Percentiles rank a stretch among this genome's conserved stretches.
These are phyloP conservation scores for Botrytis tulipae DNA, from an alignment of 2,329 filamentous ascomycete genomes.

Conservation along the genomic window DNA sequence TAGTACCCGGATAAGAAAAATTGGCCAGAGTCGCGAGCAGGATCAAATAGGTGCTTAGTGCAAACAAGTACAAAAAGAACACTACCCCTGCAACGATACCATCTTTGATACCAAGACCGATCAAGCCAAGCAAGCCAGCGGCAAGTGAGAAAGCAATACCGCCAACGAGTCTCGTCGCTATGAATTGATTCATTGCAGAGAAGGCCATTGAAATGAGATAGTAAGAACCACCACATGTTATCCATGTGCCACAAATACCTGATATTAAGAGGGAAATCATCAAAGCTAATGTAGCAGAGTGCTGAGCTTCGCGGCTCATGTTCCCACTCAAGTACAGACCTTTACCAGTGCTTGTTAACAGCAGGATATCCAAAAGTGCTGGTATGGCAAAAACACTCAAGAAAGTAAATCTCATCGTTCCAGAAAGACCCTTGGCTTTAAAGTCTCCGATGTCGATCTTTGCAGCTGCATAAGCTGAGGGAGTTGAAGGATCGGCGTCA, in stretches of 20 bases:
- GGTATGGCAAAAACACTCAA: constrained; percentile 61
- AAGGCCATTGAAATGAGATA: constrained; percentile 58
- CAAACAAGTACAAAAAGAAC: constrained; percentile 58
- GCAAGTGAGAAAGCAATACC: constrained; percentile 45
- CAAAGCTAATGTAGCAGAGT: constrained; percentile 53
- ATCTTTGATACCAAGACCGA: constrained; percentile 47
- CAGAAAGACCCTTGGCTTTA: constrained; percentile 41
- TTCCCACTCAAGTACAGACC: constrained; percentile 59
- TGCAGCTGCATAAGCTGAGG: constrained; percentile 49
- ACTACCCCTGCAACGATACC: constrained; percentile 49
- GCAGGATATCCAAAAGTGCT: constrained; percentile 58
- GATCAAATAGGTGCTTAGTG: constrained; percentile 57
- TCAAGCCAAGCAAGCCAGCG: constrained; percentile 46
- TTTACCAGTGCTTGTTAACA: constrained; percentile 57
- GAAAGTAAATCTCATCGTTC: constrained; percentile 51
- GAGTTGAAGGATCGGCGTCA: constrained; percentile 15
- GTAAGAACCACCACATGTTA: constrained; percentile 61
- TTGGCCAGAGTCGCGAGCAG: constrained; percentile 51
- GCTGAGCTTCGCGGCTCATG: constrained; percentile 51
- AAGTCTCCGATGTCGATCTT: constrained; percentile 51
- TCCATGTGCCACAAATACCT: constrained; percentile 61
- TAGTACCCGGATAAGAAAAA: constrained; percentile 51
- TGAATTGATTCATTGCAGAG: constrained; percentile 43
- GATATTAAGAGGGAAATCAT: constrained; percentile 58
- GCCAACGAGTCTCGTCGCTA: constrained; percentile 46